Evolutionary conservation across 768 basidiomycete species (phyloP).

Genomic region (Boletus pseudo-olivaceus): DNA sequence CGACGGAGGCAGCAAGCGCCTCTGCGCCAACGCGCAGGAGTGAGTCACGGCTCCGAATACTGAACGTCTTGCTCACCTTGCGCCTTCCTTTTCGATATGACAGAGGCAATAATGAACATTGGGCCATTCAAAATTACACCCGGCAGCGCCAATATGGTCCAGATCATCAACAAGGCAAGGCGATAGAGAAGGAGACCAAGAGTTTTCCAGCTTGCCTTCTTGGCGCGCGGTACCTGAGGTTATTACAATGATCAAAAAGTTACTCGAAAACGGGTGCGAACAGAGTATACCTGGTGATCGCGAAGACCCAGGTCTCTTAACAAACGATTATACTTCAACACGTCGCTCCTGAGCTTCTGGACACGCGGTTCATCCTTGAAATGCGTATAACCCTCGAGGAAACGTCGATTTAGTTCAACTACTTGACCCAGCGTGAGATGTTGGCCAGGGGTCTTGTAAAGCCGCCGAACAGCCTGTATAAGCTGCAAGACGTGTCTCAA

Average conservation of each 20-base stretch:
- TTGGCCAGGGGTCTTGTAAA: constrained; percentile 94
- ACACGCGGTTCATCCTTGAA: constrained; percentile 93
- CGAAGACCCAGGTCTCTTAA: constrained; percentile 87
- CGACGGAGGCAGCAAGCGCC: constrained; percentile 91
- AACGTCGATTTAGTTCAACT: constrained; percentile 88
- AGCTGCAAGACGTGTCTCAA: constrained; percentile 47
- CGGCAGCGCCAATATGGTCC: constrained; percentile 84
- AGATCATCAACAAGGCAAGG: constrained; percentile 67
- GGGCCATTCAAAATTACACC: constrained; percentile 90
- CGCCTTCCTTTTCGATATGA: constrained; percentile 86
- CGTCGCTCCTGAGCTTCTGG: constrained; percentile 71
- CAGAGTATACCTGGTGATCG: constrained; percentile 75
- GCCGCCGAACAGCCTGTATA: constrained; percentile 89
- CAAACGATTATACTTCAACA: constrained; percentile 86
- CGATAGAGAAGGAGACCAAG: constrained; percentile 82
- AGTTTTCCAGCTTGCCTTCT: constrained; percentile 83
- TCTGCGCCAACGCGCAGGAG: constrained; percentile 43
- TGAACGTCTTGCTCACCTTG: constrained; percentile 51
- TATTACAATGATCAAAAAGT: not conserved
- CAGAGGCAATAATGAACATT: constrained; percentile 85
- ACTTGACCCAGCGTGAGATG: constrained; percentile 93
- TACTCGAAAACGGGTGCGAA: not conserved
- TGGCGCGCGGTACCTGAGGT: constrained; percentile 77
- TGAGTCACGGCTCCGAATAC: not conserved
- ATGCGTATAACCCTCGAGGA: constrained; percentile 88